Percentiles rank a stretch among this genome's conserved stretches.
Evolutionary conservation across 768 basidiomycete species (phyloP).

Genomic region (Mrakia gelida): DNA sequence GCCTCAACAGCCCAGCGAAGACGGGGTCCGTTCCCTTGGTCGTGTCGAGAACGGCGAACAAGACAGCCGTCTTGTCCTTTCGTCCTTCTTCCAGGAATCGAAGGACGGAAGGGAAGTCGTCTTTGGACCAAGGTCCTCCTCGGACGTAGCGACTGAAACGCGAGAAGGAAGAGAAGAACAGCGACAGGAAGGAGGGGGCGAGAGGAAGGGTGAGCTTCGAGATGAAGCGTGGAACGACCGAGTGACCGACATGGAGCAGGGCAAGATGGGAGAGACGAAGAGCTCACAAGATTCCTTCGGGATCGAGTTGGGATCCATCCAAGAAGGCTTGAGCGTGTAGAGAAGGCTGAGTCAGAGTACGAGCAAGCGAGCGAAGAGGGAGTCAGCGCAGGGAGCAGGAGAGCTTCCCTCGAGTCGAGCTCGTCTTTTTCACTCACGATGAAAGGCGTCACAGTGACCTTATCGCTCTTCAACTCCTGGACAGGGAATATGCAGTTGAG

Average conservation of each 20-base stretch:
- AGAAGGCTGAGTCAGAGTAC: not conserved
- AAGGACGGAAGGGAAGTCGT: not conserved
- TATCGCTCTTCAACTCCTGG: conserved; percentile 3
- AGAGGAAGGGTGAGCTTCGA: no score
- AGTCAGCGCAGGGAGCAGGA: not conserved
- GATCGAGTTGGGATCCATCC: conserved; percentile 5
- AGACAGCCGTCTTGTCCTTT: not conserved
- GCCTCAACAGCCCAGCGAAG: conserved; percentile 2
- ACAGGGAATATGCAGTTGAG: conserved; percentile 28
- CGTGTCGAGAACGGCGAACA: not conserved
- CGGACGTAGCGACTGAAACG: not conserved
- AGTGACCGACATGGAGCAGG: not conserved
- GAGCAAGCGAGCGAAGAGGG: no score
- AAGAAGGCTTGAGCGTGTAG: conserved; percentile 15
- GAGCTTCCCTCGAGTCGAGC: no score
- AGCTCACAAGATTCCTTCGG: not conserved
- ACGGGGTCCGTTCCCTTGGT: not conserved
- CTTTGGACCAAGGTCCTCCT: not conserved
- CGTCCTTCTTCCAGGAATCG: not conserved
- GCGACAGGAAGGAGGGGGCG: no score
- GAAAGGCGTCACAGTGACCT: conserved; percentile 21
- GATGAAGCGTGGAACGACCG: no score
- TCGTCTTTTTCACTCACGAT: not conserved
- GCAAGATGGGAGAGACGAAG: no score
- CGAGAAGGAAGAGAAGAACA: not conserved